Evolutionary conservation across 495 filamentous ascomycete species (phyloP), one percentile per base, ranked within the genome.

Genomic region (Thermochaetoides thermophila): DNA sequence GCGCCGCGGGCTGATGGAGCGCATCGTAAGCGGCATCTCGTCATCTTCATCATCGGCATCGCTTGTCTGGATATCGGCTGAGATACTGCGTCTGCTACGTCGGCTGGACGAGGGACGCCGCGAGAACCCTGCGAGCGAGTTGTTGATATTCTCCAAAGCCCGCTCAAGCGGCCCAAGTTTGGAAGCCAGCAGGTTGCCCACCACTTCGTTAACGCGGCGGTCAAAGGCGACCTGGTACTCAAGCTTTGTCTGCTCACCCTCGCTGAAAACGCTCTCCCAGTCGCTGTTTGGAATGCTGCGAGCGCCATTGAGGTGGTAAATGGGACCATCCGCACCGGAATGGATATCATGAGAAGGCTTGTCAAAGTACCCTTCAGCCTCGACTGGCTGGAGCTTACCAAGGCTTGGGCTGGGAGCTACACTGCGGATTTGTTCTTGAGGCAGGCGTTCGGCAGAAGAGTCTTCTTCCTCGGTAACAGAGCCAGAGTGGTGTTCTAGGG

Each of bases 31-130:
- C 16, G 71, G 71, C 12, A 69, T 56, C 5, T 73, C 76, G 16
- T 92, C 84, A 44, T 92, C 86, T 48, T 94, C 86, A 41, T 96
- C 89, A 42, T 96, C 89, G 2, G 87, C 89, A 57, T 95, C 89
- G 38, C 85, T 93, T 29, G 86, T 68, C 29, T 73, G 73, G 25
- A 72, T 55, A 25, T 77, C 73, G 7, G 64, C 68, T 29, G 77
- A 78, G 12, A 70, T 50, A 42, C 75, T 78, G 40, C 69, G 62
- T 42, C 56, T 55, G 11, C 63, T 60, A 4, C 59, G 61, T 23
- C 60, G 51, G 22, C 51, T 61, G 14, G 66, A 64, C 0, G 60
- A 53, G 10, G 62, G 38, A 27, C 61, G 52, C 17, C 50, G 53
- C 20, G 56, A 49, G 25, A 59, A 35, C 21, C 61, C 59, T 31